Evolutionary conservation across 768 basidiomycete species (phyloP).

Genomic region (Asterophora parasitica): DNA sequence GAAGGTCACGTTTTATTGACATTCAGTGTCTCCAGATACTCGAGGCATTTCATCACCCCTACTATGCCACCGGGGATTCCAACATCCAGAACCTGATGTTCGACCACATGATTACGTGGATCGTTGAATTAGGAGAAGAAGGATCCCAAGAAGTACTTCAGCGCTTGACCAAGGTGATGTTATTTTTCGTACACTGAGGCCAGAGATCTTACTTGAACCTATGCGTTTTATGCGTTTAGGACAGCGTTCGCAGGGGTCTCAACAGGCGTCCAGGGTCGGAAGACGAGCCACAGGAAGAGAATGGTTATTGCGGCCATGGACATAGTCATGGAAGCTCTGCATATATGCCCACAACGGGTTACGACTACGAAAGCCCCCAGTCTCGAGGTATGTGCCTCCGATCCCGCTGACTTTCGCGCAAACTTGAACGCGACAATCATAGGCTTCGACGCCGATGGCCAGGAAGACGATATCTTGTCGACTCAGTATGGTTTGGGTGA

Average conservation of each 20-base stretch:
- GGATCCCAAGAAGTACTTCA: conserved; percentile 40
- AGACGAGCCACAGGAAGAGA: conserved; percentile 30
- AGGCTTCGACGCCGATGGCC: conserved; percentile 2
- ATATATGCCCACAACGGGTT: conserved; percentile 10
- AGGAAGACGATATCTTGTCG: neutral
- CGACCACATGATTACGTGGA: conserved; percentile 49
- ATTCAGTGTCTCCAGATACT: conserved; percentile 39
- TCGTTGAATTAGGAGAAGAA: conserved; percentile 40
- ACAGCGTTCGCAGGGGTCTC: conserved; percentile 48
- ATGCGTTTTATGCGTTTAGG: conserved; percentile 24
- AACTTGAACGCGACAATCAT: neutral
- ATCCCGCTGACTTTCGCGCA: neutral
- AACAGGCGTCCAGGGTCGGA: conserved; percentile 56
- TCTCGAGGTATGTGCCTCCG: conserved; percentile 7
- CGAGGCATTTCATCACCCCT: conserved; percentile 68
- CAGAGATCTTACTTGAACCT: neutral
- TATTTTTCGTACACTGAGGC: neutral
- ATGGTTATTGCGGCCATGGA: conserved; percentile 21
- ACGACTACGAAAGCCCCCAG: conserved; percentile 11
- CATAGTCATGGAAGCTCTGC: conserved; percentile 10
- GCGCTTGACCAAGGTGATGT: conserved; percentile 47
- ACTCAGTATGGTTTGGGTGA: conserved; percentile 2
- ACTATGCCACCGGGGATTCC: conserved; percentile 50
- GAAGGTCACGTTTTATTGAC: neutral
- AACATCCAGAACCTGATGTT: conserved; percentile 59